Conservation (phyloP, 2,329 filamentous ascomycete species). For the Paramyrothecium roridum region DNA sequence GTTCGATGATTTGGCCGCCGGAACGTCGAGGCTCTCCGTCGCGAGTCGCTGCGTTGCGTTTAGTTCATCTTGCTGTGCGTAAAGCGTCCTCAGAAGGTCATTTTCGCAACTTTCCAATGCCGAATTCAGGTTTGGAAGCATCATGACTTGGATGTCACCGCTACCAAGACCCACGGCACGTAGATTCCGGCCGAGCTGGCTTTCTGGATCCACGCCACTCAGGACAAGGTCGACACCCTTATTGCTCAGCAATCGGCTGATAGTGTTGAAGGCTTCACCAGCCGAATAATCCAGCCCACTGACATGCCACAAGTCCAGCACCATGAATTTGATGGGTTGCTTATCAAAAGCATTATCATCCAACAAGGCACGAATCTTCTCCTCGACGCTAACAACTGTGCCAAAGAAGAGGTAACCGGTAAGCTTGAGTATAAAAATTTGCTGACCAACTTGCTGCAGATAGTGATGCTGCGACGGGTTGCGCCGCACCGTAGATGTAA, state of each 20-base stretch:
- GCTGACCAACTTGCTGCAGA: slow-evolving; percentile 77
- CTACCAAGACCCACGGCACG: slow-evolving; percentile 79
- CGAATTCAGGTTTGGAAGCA: slow-evolving; percentile 88
- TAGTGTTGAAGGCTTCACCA: slow-evolving; percentile 89
- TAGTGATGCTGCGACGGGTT: slow-evolving; percentile 89
- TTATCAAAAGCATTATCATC: slow-evolving; percentile 76
- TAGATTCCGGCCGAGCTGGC: slow-evolving; percentile 73
- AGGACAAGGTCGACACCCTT: slow-evolving; percentile 79
- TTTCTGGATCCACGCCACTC: slow-evolving; percentile 75
- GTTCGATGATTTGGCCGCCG: slow-evolving; percentile 27
- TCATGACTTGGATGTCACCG: slow-evolving; percentile 68
- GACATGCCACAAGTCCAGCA: slow-evolving; percentile 86
- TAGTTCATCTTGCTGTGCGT: slow-evolving; percentile 64
- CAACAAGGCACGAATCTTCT: slow-evolving; percentile 77
- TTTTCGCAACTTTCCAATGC: slow-evolving; percentile 95
- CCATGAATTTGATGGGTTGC: slow-evolving; percentile 81
- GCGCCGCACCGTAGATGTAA: slow-evolving; percentile 86
- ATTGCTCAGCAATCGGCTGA: slow-evolving; percentile 77
- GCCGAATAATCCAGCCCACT: slow-evolving; percentile 94
- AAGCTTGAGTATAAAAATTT: slow-evolving; percentile 89
- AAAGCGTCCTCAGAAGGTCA: slow-evolving; percentile 79
- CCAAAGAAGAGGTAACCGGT: slow-evolving; percentile 97
- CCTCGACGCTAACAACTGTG: slow-evolving; percentile 93
- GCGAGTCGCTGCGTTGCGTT: slow-evolving; percentile 39
- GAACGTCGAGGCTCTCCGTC: slow-evolving; percentile 46